These are phyloP conservation scores for Yamadazyma oceani DNA, from an alignment of 1,139 yeast genomes.

Conservation along the genomic window DNA sequence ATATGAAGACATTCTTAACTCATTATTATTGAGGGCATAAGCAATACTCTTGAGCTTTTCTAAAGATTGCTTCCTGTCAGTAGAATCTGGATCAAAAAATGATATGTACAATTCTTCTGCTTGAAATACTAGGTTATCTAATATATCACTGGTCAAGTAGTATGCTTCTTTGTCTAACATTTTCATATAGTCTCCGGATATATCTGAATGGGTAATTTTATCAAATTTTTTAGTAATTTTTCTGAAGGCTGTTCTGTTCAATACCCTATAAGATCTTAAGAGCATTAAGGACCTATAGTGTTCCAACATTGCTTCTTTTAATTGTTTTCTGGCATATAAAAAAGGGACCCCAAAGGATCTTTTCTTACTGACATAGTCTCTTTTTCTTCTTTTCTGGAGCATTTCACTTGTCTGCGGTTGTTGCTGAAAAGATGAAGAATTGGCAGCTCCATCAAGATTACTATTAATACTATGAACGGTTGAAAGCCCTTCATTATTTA, in stretches of 20 bases:
- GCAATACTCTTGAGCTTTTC: conserved; percentile 64
- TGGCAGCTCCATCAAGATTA: conserved; percentile 1
- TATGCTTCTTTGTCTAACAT: conserved; percentile 53
- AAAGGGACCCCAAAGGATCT: conserved; percentile 55
- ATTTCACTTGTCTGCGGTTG: conserved; percentile 18
- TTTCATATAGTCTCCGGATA: conserved; percentile 57
- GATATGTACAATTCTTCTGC: conserved; percentile 69
- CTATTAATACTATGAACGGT: not conserved
- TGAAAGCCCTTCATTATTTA: conserved; percentile 3
- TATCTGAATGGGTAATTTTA: conserved; percentile 56
- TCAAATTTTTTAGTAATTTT: conserved; percentile 90
- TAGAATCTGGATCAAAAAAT: conserved; percentile 60
- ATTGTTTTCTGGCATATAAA: conserved; percentile 67
- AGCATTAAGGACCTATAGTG: conserved; percentile 78
- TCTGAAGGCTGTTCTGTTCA: conserved; percentile 86
- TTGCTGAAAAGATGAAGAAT: not conserved
- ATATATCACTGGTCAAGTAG: conserved; percentile 63
- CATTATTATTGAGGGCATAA: conserved; percentile 37
- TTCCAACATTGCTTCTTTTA: conserved; percentile 77
- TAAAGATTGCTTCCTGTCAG: conserved; percentile 71
- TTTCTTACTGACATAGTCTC: conserved; percentile 36
- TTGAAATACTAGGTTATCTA: conserved; percentile 60
- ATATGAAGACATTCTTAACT: conserved; percentile 27
- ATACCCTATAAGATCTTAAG: conserved; percentile 68
- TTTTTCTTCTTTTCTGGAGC: conserved; percentile 20